Base-by-base conservation (phyloP, 768 basidiomycete species). In the Rhizopogon vesiculosus region DNA sequence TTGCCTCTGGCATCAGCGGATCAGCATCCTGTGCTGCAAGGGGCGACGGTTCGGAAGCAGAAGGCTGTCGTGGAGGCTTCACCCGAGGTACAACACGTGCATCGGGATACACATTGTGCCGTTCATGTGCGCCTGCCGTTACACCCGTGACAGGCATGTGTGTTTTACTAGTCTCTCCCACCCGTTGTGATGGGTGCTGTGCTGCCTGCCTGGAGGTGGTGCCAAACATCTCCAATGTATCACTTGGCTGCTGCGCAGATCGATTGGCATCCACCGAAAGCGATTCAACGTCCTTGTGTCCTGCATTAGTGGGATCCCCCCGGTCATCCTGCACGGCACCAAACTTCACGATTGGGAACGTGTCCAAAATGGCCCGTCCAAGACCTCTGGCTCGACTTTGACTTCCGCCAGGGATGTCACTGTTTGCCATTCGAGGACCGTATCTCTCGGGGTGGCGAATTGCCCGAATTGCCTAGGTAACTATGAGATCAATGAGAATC, bases 271-370 rank as follows among this genome's bases (percentile, higher is more conserved):
- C 51, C 44, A 55, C 42, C n/a, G 55, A 56, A 0, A 43, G 42
- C 19, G 60, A 56, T 62, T 75, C 75, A 31, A 70, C 39, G 58
- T 77, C 74, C 58, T 73, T 75, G 35, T 57, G 25, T 10, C 33
- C 51, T 28, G 62, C 43, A 35, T 56, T 54, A 39, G 54, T 39
- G 25, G 55, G 35, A 16, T 56, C 58, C 35, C 18, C 51, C 49
- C 28, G 61, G 50, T 52, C 59, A 45, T 61, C 55, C 7, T 58
- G 58, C 31, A 64, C 68, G 9, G 66, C 55, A 6, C 84, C 83
- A 62, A 94, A 98, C 68, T 93, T 93, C 72, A 96, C 86, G 59
- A 97, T 74, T 4, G 95, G 94, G 74, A 98, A 98, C 3, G 94
- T 97, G 62, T 98, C 95, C 53, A 98, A 76, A 55, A 98, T 94